phyloP scores from a whole-genome alignment of 257 asterid genomes.

The Coffea eugenioides region DNA sequence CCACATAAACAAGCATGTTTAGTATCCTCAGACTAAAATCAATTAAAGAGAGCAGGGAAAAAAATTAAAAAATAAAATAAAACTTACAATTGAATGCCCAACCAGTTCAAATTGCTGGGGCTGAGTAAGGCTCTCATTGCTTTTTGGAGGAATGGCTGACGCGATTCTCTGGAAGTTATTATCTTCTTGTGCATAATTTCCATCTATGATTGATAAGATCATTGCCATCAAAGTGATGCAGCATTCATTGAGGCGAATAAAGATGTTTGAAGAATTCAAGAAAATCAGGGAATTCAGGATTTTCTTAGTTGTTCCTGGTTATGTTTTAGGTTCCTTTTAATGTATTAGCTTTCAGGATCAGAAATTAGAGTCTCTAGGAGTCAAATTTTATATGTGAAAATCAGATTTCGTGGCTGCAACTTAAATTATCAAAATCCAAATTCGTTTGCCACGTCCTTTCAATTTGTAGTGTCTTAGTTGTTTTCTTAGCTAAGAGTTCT shows the following conservation, averaged over 20 bases:
- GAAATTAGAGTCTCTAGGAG: background rate
- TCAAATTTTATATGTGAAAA: too few relatives aligned
- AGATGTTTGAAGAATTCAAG: background rate
- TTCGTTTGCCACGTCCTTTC: background rate
- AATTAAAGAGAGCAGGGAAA: too few relatives aligned
- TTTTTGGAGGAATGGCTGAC: conserved; percentile 42
- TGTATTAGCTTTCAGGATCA: background rate
- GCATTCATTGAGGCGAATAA: background rate
- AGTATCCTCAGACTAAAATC: background rate
- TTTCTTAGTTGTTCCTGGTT: background rate
- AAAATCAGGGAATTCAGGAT: background rate
- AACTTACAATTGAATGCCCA: conserved; percentile 78
- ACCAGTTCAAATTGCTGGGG: conserved; percentile 61
- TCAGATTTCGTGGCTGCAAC: background rate
- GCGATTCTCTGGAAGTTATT: conserved; percentile 41
- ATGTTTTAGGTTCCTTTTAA: background rate
- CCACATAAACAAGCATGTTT: background rate
- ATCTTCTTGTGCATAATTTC: conserved; percentile 30
- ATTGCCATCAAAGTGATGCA: conserved; percentile 14
- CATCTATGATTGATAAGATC: conserved; percentile 44
- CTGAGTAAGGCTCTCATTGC: conserved; percentile 44
- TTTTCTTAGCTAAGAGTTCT: too few relatives aligned
- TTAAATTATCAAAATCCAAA: background rate
- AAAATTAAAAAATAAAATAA: background rate
- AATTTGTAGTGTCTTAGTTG: too few relatives aligned